Base-by-base conservation (phyloP, 2,329 filamentous ascomycete genomes). In the Stachybotrys chartarum region DNA sequence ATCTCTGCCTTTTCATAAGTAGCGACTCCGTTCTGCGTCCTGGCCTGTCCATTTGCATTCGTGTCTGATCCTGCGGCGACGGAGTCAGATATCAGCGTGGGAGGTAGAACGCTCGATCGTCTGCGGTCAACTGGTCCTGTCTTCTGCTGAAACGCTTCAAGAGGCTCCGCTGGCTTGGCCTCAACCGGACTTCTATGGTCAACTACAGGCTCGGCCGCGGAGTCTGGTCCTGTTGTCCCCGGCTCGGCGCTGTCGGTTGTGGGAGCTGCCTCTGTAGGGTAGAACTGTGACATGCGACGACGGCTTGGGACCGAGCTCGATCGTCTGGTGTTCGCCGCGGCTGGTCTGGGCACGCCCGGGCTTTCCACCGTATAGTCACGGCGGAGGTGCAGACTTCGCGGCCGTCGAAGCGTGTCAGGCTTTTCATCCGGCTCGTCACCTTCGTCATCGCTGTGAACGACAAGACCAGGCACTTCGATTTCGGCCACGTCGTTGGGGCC, bases 391-490 rank as follows among this genome's bases (percentile, higher is more conserved):
- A 47, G 10, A 61, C 80, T 84, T 63, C 76, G 78, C 3, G 80
- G 79, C 11, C 81, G 75, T 18, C 35, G 76, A 61, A 57, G 75
- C 52, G 47, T 53, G 1, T 53, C 63, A 1, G 69, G 64, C 1
- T 72, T 69, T 1, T 71, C 69, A 5, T 71, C 67, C 3, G 75
- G 69, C 8, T 74, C 75, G 12, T 75, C 74, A 6, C 75, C 75
- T 53, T 87, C 86, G 14, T 86, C 85, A 55, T 90, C 85, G 55
- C 78, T 83, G 60, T 84, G 79, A 12, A 69, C 70, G 1, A 80
- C 82, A 6, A 91, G 76, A 0, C 87, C 88, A 4, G 88, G 88
- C 49, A 91, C 81, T 64, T 94, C 88, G 47, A 95, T 94, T 66
- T 95, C 90, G 50, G 86, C 80, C 7, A 93, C 73, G 65, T 95